phyloP scores from a whole-genome alignment of 495 filamentous ascomycete species.

The Pseudomonodictys pantanalensis region DNA sequence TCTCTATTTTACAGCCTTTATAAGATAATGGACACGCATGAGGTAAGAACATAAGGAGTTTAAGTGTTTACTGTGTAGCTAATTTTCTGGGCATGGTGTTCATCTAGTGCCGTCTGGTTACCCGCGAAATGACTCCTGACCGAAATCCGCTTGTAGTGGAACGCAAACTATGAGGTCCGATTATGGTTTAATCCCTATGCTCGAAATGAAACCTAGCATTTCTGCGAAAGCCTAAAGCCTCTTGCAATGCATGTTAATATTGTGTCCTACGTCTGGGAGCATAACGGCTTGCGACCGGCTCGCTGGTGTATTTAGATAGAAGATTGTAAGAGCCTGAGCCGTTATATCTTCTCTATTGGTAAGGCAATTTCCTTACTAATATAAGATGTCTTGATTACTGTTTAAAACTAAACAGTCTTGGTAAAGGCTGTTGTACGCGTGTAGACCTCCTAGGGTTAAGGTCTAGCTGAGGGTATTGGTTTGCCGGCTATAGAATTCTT shows the following conservation, averaged over 20 bases:
- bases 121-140: too few species aligned
- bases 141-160: too few species aligned
- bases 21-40: too few species aligned
- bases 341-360: not conserved
- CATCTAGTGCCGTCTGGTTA: too few species aligned
- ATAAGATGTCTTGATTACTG: constrained; percentile 9
- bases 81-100: too few species aligned
- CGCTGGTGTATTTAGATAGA: not conserved
- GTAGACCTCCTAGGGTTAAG: not conserved
- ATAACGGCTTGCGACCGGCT: not conserved
- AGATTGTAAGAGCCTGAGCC: not conserved
- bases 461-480: constrained; percentile 4
- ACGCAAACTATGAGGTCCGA: too few species aligned
- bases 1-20: too few species aligned
- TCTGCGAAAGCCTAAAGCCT: too few species aligned
- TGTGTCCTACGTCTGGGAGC: not conserved
- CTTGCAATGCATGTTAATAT: constrained; percentile 6
- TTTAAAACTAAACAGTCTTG: not conserved
- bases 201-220: too few species aligned
- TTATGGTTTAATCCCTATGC: too few species aligned
- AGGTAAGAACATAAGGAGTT: too few species aligned
- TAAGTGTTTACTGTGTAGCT: too few species aligned
- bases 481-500: not conserved
- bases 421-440: not conserved
- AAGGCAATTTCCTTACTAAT: constrained; percentile 6